Evolutionary conservation across 106 monocot species (phyloP), one percentile per base, ranked within the genome.

Genomic region (Dendrobium chrysotoxum): DNA sequence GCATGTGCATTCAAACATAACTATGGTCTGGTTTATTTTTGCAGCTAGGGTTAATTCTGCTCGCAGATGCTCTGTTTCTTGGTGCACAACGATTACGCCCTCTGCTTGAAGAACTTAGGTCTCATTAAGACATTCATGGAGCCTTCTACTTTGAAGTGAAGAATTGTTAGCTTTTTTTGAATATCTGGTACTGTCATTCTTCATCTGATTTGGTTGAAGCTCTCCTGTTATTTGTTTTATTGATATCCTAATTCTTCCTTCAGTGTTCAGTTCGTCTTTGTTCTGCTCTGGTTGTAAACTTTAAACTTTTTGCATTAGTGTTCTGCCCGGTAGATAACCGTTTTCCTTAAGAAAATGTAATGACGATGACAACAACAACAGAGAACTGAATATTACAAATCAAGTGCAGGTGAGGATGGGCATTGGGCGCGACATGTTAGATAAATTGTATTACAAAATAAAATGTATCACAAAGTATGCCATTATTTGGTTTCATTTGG

Each of bases 1-100:
- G 13, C 3, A 16, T 13, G 50, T 13, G 13, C 15, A 50, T 50
- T 50, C 15, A 25, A 70, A 13, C 70, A 61, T 70, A 13, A 31
- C 31, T 70, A 16, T 28, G 71, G 16, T 39, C 26, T 71, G 28
- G 71, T 61, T 81, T 78, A 38, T 16, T 82, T 31, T 28, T 79
- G 66, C 90, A 97, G 97, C 26, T 92, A 66, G 97, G 88, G 65
- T 64, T 86, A 55, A 80, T 97, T 68, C 21, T 97, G 55, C 82
- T 94, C 65, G 89, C 85, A 64, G 94, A 97, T 76, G 97, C 90
- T 6, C 83, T 97, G 77, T 97, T 85, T 82, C 73, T 97, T 71
- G 97, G 97, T 13, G 84, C 85, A 78, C 94, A 92, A 79, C 87
- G 80, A 71, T 50, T 97, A 17, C 90, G 88, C 53, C 96, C 96